phyloP scores from a whole-genome alignment of 1,284 basidiomycete species.

The Trametes pubescens region DNA sequence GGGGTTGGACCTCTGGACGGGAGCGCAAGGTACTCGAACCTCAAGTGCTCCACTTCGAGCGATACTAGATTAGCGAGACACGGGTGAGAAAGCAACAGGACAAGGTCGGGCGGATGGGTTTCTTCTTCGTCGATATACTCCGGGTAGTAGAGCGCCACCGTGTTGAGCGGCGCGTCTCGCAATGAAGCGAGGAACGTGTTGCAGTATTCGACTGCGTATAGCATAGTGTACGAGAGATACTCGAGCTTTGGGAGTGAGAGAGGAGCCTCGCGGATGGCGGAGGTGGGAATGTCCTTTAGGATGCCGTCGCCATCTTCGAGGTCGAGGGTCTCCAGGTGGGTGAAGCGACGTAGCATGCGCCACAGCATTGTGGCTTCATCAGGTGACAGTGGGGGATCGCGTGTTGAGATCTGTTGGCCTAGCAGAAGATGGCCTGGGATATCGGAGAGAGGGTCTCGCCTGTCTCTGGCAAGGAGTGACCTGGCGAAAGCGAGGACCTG shows the following conservation, averaged over 20 bases:
- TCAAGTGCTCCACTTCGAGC: conserved; percentile 6
- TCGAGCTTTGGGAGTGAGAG: conserved; percentile 9
- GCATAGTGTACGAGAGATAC: conserved; percentile 5
- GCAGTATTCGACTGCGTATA: conserved; percentile 9
- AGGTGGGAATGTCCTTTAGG: not conserved
- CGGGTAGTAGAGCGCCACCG: conserved; percentile 6
- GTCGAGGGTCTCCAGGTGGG: not conserved
- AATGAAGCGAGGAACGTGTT: conserved; percentile 3
- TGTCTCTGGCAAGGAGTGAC: not conserved
- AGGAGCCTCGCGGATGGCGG: not conserved
- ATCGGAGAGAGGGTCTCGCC: not conserved
- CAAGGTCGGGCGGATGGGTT: not conserved
- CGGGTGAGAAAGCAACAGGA: not conserved
- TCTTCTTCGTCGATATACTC: conserved; percentile 5
- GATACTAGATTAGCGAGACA: not conserved
- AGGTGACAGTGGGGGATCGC: not conserved
- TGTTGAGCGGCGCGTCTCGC: not conserved
- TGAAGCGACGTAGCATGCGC: conserved; percentile 12
- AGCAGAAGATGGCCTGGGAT: conserved; percentile 2
- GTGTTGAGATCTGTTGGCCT: conserved; percentile 5
- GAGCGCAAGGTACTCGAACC: conserved; percentile 6
- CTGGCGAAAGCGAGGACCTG: conserved; percentile 4
- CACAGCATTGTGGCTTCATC: not conserved
- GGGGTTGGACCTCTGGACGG: not conserved
- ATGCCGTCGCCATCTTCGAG: conserved; percentile 15